Conservation (phyloP, 805 yeast genomes). For the Saturnispora kantuleensis region DNA sequence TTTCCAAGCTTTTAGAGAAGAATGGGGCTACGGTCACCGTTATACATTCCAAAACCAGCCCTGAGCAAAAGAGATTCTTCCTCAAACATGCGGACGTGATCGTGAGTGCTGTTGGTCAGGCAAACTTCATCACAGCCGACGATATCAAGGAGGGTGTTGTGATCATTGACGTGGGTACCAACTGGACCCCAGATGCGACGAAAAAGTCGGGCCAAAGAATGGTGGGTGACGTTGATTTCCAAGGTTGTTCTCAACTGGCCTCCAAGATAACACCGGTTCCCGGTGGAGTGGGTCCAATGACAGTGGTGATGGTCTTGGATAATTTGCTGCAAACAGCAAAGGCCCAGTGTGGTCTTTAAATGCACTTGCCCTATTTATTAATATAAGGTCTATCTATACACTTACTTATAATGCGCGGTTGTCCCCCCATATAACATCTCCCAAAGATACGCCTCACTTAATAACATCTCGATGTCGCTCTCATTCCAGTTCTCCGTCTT, state of each 20-base stretch:
- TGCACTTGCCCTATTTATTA: background rate
- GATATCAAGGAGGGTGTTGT: slow-evolving; percentile 80
- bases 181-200: slow-evolving; percentile 67
- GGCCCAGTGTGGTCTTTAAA: slow-evolving; percentile 15
- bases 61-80: slow-evolving; percentile 41
- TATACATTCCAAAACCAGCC: slow-evolving; percentile 64
- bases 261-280: slow-evolving; percentile 89
- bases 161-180: slow-evolving; percentile 92
- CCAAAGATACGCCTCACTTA: slow-evolving; percentile 97
- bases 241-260: slow-evolving; percentile 51
- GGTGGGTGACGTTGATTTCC: slow-evolving; percentile 94
- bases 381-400: background rate
- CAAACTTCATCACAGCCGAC: slow-evolving; percentile 76
- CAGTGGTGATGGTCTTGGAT: slow-evolving; percentile 88
- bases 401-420: slow-evolving; percentile 61
- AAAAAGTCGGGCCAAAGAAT: slow-evolving; percentile 71
- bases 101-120: slow-evolving; percentile 84
- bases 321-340: slow-evolving; percentile 75
- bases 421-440: slow-evolving; percentile 87
- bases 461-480: slow-evolving; percentile 79
- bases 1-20: slow-evolving; percentile 70
- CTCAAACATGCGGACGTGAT: slow-evolving; percentile 74
- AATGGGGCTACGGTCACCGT: slow-evolving; percentile 83
- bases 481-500: slow-evolving; percentile 84
- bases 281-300: slow-evolving; percentile 99